These are phyloP conservation scores for Malbranchea zuffiana DNA, from an alignment of 2,329 filamentous ascomycete genomes.

Conservation along the genomic window DNA sequence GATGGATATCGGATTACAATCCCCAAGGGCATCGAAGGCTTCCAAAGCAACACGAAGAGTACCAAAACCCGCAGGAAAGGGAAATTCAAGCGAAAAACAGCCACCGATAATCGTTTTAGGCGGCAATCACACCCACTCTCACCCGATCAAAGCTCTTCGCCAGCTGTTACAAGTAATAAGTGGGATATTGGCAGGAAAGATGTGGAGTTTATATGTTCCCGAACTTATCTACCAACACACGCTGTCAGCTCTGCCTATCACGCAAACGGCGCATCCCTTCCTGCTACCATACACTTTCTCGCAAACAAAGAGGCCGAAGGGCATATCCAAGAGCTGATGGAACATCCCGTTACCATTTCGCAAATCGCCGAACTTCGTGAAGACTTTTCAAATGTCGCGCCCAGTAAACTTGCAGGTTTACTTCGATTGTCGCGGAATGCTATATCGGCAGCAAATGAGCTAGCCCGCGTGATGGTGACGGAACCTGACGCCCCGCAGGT, in stretches of 20 bases:
- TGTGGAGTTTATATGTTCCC: constrained; percentile 49
- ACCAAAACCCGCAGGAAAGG: constrained; percentile 31
- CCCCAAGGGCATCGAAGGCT: constrained; percentile 71
- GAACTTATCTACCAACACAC: constrained; percentile 36
- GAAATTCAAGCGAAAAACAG: constrained; percentile 35
- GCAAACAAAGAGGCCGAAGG: constrained; percentile 38
- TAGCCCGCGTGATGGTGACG: constrained; percentile 45
- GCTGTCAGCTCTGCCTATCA: constrained; percentile 49
- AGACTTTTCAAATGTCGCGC: constrained; percentile 45
- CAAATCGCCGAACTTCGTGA: constrained; percentile 44
- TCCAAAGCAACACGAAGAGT: constrained; percentile 49
- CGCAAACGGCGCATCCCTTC: constrained; percentile 44
- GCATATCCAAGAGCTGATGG: constrained; percentile 25
- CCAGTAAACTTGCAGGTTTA: constrained; percentile 41
- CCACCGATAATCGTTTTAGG: constrained; percentile 18
- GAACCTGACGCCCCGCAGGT: constrained; percentile 18
- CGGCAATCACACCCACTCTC: constrained; percentile 17
- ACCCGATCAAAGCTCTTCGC: constrained; percentile 7
- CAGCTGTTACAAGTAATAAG: constrained; percentile 35
- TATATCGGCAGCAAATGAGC: constrained; percentile 46
- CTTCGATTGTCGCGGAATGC: constrained; percentile 48
- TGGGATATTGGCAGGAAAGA: constrained; percentile 50
- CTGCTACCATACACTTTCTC: constrained; percentile 45
- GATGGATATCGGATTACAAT: constrained; percentile 37
- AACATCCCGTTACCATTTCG: constrained; percentile 35